Percentiles rank a stretch among this genome's conserved stretches.
phyloP scores from a whole-genome alignment of 2,329 filamentous ascomycete species.

The Xylaria sp. region DNA sequence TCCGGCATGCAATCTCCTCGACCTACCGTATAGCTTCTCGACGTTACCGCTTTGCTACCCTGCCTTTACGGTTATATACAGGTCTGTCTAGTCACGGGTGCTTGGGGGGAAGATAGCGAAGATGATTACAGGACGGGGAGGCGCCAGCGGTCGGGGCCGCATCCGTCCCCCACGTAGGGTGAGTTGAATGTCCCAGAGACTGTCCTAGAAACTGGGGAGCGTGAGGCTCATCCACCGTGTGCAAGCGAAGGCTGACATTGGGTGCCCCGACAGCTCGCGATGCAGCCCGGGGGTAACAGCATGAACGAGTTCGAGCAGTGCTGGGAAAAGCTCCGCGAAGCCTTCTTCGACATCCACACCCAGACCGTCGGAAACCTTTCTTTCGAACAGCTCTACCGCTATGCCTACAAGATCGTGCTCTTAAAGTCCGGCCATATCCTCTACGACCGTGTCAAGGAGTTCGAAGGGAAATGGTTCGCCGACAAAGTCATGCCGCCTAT shows the following conservation, averaged over 20 bases:
- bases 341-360: constrained; percentile 87
- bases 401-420: constrained; percentile 92
- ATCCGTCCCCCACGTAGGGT: constrained; percentile 51
- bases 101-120: constrained; percentile 13
- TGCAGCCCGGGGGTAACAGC: constrained; percentile 60
- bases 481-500: constrained; percentile 78
- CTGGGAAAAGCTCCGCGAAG: constrained; percentile 81
- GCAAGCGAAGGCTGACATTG: constrained; percentile 32
- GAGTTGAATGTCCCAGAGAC: constrained; percentile 32
- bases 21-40: not conserved
- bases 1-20: constrained; percentile 10
- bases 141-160: constrained; percentile 46
- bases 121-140: constrained; percentile 52
- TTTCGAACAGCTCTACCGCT: constrained; percentile 95
- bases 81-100: not conserved
- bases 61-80: not conserved
- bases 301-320: constrained; percentile 84
- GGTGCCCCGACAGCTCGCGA: constrained; percentile 43
- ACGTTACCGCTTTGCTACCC: not conserved
- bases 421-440: constrained; percentile 85
- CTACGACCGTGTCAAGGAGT: constrained; percentile 81
- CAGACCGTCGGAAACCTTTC: constrained; percentile 91
- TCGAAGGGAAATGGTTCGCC: constrained; percentile 85
- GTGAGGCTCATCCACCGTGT: not conserved
- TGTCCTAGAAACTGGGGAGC: not conserved